Evolutionary conservation across 768 basidiomycete species (phyloP).

Genomic region (Tricholoma flavovirens): DNA sequence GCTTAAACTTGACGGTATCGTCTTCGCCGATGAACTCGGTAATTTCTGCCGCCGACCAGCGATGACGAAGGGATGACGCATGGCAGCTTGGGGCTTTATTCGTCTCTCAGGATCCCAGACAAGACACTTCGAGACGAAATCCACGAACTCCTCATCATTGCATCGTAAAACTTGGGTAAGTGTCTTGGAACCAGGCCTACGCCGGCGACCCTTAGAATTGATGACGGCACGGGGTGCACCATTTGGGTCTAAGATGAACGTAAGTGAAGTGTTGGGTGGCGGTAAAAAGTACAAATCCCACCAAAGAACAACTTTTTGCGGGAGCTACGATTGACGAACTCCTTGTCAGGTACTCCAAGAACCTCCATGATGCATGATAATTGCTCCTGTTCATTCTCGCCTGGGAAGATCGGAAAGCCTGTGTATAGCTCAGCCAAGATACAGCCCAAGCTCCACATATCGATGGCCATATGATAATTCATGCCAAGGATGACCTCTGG

Average conservation of each 20-base stretch:
- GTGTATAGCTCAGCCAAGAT: constrained; percentile 97
- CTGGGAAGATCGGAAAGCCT: constrained; percentile 97
- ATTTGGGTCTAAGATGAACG: constrained; percentile 62
- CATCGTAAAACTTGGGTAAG: constrained; percentile 84
- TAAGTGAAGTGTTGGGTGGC: neutral
- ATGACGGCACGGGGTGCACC: constrained; percentile 91
- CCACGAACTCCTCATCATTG: constrained; percentile 92
- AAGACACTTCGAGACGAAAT: constrained; percentile 96
- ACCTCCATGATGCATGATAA: constrained; percentile 99
- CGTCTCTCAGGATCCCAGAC: constrained; percentile 97
- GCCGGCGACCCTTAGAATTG: constrained; percentile 92
- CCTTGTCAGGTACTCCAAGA: constrained; percentile 90
- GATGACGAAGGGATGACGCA: constrained; percentile 87
- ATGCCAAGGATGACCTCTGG: constrained; percentile 98
- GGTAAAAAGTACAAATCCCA: constrained; percentile 28
- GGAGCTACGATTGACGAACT: constrained; percentile 89
- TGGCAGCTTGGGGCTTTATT: constrained; percentile 87
- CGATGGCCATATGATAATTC: constrained; percentile 99
- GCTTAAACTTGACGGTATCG: constrained; percentile 50
- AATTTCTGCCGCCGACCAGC: constrained; percentile 54
- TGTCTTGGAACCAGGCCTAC: constrained; percentile 88
- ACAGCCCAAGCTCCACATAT: constrained; percentile 99
- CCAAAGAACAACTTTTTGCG: constrained; percentile 96
- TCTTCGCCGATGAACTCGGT: constrained; percentile 43
- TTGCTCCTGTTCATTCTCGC: constrained; percentile 98